A percentile compares a stretch with the other conserved stretches of the same genome.
Evolutionary conservation across 108 stramenopile genomes (phyloP).

Genomic region (Stephanodiscus minutulus): DNA sequence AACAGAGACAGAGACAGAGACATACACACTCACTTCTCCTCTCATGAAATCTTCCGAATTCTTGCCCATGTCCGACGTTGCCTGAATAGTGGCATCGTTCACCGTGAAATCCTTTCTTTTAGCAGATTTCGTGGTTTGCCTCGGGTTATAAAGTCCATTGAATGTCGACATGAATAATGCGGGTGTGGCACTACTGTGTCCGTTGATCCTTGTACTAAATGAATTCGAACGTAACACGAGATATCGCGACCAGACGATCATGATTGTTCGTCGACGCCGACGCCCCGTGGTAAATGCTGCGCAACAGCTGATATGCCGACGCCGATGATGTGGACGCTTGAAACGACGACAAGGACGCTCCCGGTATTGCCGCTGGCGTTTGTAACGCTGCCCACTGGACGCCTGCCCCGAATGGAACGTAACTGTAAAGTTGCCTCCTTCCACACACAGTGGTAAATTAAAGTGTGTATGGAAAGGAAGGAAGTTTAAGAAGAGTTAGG

Average conservation of each 20-base stretch:
- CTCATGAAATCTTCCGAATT: conserved; percentile 30
- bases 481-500: no score
- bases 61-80: neutral
- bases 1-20: neutral
- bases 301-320: neutral
- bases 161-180: conserved; percentile 5
- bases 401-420: no score
- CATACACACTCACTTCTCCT: conserved; percentile 25
- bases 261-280: neutral
- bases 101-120: neutral
- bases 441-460: no score
- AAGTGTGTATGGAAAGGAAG: no score
- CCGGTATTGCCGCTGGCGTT: neutral
- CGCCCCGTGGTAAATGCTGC: neutral
- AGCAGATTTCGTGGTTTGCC: neutral
- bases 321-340: no score
- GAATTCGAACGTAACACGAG: neutral
- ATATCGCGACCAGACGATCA: neutral
- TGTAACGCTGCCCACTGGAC: no score
- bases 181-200: neutral
- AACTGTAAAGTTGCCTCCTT: no score
- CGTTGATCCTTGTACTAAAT: neutral
- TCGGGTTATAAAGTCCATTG: conserved; percentile 17
- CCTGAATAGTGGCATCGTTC: neutral
- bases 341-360: no score